phyloP scores from a whole-genome alignment of 768 basidiomycete genomes.

The Podaxis sp. region DNA sequence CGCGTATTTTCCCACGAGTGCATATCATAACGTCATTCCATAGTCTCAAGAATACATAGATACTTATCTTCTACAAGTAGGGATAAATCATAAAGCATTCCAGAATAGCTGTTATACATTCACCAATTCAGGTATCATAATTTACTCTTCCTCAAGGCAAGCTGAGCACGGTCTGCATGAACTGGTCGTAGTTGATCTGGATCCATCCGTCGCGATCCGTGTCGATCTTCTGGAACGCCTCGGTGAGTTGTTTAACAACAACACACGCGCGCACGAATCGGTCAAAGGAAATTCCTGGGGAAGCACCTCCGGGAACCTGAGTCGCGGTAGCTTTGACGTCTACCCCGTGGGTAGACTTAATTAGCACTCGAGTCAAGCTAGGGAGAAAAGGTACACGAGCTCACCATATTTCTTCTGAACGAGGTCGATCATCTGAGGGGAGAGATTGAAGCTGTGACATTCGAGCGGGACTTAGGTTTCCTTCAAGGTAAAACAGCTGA shows the following conservation, averaged over 20 bases:
- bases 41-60: neutral
- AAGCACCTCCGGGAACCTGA: conserved; percentile 29
- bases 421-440: conserved; percentile 61
- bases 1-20: conserved; percentile 1
- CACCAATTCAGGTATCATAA: neutral
- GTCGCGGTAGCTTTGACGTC: conserved; percentile 56
- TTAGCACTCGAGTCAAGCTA: conserved; percentile 20
- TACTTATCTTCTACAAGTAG: neutral
- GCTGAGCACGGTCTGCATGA: conserved; percentile 67
- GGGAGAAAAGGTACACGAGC: conserved; percentile 14
- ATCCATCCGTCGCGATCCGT: conserved; percentile 69
- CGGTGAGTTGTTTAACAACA: conserved; percentile 74
- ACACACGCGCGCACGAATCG: conserved; percentile 88
- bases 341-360: conserved; percentile 38
- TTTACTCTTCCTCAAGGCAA: conserved; percentile 45
- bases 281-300: conserved; percentile 76
- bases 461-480: conserved; percentile 54
- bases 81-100: neutral
- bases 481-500: neutral
- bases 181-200: conserved; percentile 70
- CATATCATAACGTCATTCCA: neutral
- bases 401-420: conserved; percentile 81
- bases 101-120: neutral
- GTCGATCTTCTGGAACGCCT: conserved; percentile 68
- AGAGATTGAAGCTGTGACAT: conserved; percentile 59